Evolutionary conservation across 2,329 filamentous ascomycete species (phyloP).

Genomic region (Hymenoscyphus linearis): DNA sequence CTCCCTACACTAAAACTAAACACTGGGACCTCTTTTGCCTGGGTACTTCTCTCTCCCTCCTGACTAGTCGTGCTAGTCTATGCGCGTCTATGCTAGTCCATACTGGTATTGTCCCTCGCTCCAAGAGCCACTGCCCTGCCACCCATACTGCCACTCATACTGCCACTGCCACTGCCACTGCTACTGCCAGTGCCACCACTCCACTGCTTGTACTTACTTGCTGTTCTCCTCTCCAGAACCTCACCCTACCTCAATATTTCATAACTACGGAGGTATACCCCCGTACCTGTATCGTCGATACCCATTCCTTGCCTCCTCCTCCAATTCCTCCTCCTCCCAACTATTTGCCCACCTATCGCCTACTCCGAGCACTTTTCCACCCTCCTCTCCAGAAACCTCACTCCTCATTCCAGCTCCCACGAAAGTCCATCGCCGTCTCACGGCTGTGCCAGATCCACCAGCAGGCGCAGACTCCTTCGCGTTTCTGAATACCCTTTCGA

Average conservation of each 20-base stretch:
- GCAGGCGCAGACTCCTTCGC: constrained; percentile 9
- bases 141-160: not conserved
- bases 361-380: not conserved
- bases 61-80: not conserved
- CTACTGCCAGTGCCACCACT: too few species aligned
- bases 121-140: not conserved
- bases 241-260: not conserved
- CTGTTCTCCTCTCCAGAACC: not conserved
- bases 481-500: constrained; percentile 8
- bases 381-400: not conserved
- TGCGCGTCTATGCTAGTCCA: too few species aligned
- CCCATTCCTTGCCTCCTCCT: constrained; percentile 1
- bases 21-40: not conserved
- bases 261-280: not conserved
- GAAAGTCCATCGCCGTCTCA: constrained; percentile 3
- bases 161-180: too few species aligned
- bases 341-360: not conserved
- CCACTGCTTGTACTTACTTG: not conserved
- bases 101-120: not conserved
- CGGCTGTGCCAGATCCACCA: constrained; percentile 5
- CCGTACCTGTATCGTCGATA: not conserved
- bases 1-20: too few species aligned
- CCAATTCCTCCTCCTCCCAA: not conserved
- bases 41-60: not conserved
- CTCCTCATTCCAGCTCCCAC: not conserved